Evolutionary conservation across 2,329 filamentous ascomycete genomes (phyloP).

Genomic region (Monilinia laxa): DNA sequence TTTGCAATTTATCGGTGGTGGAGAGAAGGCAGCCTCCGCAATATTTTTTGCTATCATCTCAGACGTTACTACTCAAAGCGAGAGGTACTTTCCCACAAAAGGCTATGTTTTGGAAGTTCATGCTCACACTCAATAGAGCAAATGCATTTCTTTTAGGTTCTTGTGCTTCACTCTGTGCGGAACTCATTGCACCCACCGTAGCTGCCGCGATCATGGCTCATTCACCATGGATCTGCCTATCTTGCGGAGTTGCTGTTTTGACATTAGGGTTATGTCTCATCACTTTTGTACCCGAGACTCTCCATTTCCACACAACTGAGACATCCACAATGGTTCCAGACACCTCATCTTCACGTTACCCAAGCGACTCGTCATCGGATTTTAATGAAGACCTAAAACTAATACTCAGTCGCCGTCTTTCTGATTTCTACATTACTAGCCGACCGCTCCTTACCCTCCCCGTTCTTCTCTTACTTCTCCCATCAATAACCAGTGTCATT

Average conservation of each 20-base stretch:
- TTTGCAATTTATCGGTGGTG: slow-evolving; percentile 42
- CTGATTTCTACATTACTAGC: slow-evolving; percentile 18
- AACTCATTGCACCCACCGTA: slow-evolving; percentile 43
- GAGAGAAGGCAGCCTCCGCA: slow-evolving; percentile 40
- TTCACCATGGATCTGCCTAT: slow-evolving; percentile 36
- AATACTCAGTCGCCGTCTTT: slow-evolving; percentile 25
- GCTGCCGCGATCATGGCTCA: slow-evolving; percentile 42
- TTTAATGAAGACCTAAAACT: slow-evolving; percentile 14
- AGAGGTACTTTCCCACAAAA: slow-evolving; percentile 36
- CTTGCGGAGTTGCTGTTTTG: slow-evolving; percentile 28
- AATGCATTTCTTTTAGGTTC: slow-evolving; percentile 42
- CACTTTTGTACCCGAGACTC: slow-evolving; percentile 39
- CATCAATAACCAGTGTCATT: slow-evolving; percentile 32
- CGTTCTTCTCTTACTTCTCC: slow-evolving; percentile 38
- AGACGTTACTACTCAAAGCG: slow-evolving; percentile 43
- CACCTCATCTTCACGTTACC: slow-evolving; percentile 12
- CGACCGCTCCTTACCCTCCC: slow-evolving; percentile 34
- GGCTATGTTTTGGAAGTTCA: neutral
- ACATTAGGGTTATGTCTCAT: slow-evolving; percentile 30
- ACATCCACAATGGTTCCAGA: slow-evolving; percentile 17
- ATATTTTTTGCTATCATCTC: slow-evolving; percentile 42
- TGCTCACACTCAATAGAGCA: slow-evolving; percentile 37
- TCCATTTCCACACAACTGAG: slow-evolving; percentile 31
- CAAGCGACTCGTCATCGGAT: slow-evolving; percentile 6
- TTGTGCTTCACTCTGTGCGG: slow-evolving; percentile 39